Evolutionary conservation across 1,139 yeast species (phyloP), one percentile per base, ranked within the genome.

Genomic region (Blastobotrys elegans): DNA sequence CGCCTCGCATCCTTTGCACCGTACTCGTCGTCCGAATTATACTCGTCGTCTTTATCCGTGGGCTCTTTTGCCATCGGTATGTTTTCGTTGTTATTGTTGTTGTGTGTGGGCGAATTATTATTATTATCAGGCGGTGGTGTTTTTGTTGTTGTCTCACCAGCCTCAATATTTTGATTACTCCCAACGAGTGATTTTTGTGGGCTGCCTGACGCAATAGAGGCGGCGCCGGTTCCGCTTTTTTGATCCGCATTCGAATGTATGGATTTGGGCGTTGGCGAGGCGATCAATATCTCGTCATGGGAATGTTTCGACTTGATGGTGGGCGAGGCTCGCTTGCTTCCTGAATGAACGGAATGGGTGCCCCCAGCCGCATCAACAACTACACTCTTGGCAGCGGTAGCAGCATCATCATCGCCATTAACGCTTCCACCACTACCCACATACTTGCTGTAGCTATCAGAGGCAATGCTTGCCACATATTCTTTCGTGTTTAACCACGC

Each of bases 11-110:
- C 43, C 33, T 40, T 44, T 5, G 49, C 51, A 18, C 35, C 49
- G 36, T 48, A 48, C 20, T 52, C 53, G 27, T 41, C 52, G 32
- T 51, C 55, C 17, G 47, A 45, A 30, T 52, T 50, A 22, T 35
- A 43, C 6, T 40, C 47, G 29, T 39, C 50, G 6, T 50, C 51
- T 22, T 51, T 49, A 13, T 46, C 41, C 6, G 38, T 6, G 6
- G 30, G 13, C 32, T 44, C 47, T 13, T 35, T 17, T 2, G 24
- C 43, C 47, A 44, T 37, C 7, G 4, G 16, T 20, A 4, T 14
- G 8, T 34, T 14, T 4, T 6, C 17, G 7, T 4, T 6, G 3
- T 3, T 33, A 17, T 6, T 33, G 7, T 33, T 14, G 37, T 33
- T n/a, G 22, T 6, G 37, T 33, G 20, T 18, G 11, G 21, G 11